Base-by-base conservation (phyloP, 1,284 basidiomycete genomes). In the Cutaneotrichosporon cyanovorans region DNA sequence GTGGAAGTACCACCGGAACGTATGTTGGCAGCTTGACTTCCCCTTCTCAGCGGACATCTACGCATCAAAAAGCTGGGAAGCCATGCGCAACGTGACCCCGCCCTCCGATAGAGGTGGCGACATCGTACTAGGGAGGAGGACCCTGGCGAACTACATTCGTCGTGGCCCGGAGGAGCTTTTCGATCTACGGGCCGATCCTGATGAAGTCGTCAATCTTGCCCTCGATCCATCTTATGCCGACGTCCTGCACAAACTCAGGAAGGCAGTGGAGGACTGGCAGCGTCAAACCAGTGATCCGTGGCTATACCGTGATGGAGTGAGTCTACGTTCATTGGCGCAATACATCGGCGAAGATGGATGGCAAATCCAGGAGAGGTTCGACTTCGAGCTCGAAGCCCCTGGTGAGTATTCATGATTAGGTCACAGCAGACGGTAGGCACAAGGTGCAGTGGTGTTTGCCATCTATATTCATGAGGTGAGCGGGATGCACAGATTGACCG, bases 1-100 rank as follows among this genome's bases (percentile, higher is more conserved):
- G 28, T 60, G 42, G 46, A 60, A 60, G 43, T 57, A 57, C 40
- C 58, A 60, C 44, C 55, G 58, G 14, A 60, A 57, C 48, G 53
- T 60, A 28, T 45, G 45, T 20, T 60, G 58, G 58, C 40, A 38
- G 9, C 50, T 57, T 21, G 58, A 60, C 35, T 60, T 60, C 38
- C 56, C 58, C 5, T 57, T 60, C 34, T 42, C 58, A 0, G 21
- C 58, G 18, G 58, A 60, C 35, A 38, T 60, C 2, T 60, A 56
- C 47, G 56, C 58, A 1, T 42, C 36, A 16, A 34, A 47, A 7
- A 51, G 42, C 10, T 60, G 42, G 20, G 53, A 57, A 19, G 58
- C 41, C 2, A 53, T 55, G 15, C 42, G 58, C n/a, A 52, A 59
- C 22, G 8, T 16, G 5, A 32, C 40, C 0, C 19, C 18, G 15